Base-by-base conservation (phyloP, 768 basidiomycete species). In the Hebeloma cylindrosporum region DNA sequence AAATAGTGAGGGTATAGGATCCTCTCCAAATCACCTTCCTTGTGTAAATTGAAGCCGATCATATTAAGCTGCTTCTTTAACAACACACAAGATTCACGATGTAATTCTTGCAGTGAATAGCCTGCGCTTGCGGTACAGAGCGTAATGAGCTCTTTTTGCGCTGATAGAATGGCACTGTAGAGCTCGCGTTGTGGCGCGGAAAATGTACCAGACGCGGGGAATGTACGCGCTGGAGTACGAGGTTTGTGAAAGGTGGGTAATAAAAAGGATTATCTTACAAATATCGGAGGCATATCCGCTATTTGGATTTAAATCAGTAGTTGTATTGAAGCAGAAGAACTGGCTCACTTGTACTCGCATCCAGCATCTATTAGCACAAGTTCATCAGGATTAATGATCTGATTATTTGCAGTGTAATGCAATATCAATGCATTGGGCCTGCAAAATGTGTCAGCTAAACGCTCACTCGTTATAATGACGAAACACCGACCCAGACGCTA, bases 211-310 rank as follows among this genome's bases (percentile, higher is more conserved):
- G 83, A 83, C 13, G 79, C 85, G 2, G 96, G 96, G 60, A 82
- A 99, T 7, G 93, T 93, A 26, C 89, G 86, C 14, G 90, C 88
- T 91, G 49, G 7, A 40, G n/a, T 34, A 41, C 21, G 4, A 20
- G 20, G 25, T 55, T 13, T 31, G 16, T 25, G 22, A 38, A 10
- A 32, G 32, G 14, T 28, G 32, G 14, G 21, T 20, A 42, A 29
- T 36, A 25, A 23, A 35, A 22, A 33, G 26, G 47, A 8, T 25
- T n/a, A 14, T 42, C 81, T 49, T 50, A 89, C 89, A 95, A 54
- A 97, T 94, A 61, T 98, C 95, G 34, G 91, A 92, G 5, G 93
- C 91, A 58, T 97, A 97, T 27, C 91, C 91, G 49, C 89, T 91
- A 53, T 36, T 10, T 45, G 49, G 32, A 32, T 14, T 43, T 23